These are phyloP conservation scores for Ettlia oleoabundans DNA, from an alignment of 139 green algal genomes.

Conservation along the genomic window DNA sequence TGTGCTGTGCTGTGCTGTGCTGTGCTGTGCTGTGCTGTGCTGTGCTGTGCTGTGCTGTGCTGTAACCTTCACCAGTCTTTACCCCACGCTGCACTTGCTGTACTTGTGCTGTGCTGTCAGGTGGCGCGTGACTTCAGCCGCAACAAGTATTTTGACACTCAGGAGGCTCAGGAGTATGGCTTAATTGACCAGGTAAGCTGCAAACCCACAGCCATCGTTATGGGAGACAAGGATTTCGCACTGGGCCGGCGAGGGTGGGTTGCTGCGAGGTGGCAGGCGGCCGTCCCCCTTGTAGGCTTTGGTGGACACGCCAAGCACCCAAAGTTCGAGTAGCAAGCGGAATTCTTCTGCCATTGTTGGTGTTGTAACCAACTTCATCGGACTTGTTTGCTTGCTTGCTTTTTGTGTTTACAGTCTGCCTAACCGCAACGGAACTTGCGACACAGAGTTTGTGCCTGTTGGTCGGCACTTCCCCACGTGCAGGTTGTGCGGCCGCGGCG, in stretches of 20 bases:
- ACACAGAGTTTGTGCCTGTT: background rate
- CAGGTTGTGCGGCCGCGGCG: constrained; percentile 36
- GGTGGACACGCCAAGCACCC: too few species aligned
- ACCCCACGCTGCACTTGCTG: background rate
- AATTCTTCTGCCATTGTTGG: too few species aligned
- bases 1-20: background rate
- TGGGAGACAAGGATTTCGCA: too few species aligned
- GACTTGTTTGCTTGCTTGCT: too few species aligned
- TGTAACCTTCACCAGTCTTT: too few species aligned
- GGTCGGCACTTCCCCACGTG: background rate
- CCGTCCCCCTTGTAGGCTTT: too few species aligned
- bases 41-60: too few species aligned
- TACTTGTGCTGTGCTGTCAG: background rate
- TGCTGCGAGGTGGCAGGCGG: background rate
- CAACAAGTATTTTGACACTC: constrained; percentile 75
- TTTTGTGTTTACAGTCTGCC: too few species aligned
- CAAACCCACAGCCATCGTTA: too few species aligned
- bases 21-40: too few species aligned
- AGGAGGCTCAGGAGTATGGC: constrained; percentile 82
- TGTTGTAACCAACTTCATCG: too few species aligned
- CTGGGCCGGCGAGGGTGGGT: background rate
- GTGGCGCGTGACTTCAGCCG: constrained; percentile 68
- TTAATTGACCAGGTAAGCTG: constrained; percentile 74
- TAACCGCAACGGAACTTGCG: constrained; percentile 18
- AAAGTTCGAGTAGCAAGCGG: too few species aligned